These are phyloP conservation scores for Zasmidium angulare DNA, from an alignment of 2,329 filamentous ascomycete species.

Conservation along the genomic window DNA sequence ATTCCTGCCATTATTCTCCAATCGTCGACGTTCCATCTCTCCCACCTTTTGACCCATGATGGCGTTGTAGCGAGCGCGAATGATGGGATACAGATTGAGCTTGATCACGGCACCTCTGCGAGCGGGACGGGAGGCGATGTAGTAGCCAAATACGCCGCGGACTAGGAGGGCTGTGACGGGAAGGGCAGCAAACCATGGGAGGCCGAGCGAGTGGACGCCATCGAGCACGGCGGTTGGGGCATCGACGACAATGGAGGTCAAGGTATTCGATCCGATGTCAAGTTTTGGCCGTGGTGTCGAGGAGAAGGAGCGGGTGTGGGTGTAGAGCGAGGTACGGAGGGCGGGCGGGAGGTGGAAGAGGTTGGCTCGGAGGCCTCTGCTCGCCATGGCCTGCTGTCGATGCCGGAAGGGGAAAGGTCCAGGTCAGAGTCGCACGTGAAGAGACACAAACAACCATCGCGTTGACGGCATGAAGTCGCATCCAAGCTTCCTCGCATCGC, in stretches of 20 bases:
- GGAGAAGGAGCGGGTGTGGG: constrained; percentile 27
- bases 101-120: constrained; percentile 21
- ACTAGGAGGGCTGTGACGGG: constrained; percentile 31
- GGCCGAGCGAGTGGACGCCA: constrained; percentile 27
- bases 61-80: neutral
- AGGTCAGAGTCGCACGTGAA: neutral
- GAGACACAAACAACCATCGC: neutral
- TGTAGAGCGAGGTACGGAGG: constrained; percentile 19
- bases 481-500: neutral
- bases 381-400: constrained; percentile 11
- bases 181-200: constrained; percentile 35
- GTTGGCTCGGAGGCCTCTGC: neutral
- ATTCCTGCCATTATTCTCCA: too few relatives aligned
- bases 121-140: constrained; percentile 19
- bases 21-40: too few relatives aligned
- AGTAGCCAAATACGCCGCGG: constrained; percentile 30
- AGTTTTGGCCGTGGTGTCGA: constrained; percentile 18
- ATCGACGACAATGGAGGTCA: neutral
- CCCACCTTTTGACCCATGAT: too few relatives aligned
- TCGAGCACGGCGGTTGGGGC: constrained; percentile 25
- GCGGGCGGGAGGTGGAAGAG: constrained; percentile 25
- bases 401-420: neutral
- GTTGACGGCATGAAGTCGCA: neutral
- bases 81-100: constrained; percentile 1
- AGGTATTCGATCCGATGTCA: constrained; percentile 9